A percentile compares a stretch with the other conserved stretches of the same genome.
These are phyloP conservation scores for Cladophialophora chaetospira DNA, from an alignment of 2,329 filamentous ascomycete species.

Conservation along the genomic window DNA sequence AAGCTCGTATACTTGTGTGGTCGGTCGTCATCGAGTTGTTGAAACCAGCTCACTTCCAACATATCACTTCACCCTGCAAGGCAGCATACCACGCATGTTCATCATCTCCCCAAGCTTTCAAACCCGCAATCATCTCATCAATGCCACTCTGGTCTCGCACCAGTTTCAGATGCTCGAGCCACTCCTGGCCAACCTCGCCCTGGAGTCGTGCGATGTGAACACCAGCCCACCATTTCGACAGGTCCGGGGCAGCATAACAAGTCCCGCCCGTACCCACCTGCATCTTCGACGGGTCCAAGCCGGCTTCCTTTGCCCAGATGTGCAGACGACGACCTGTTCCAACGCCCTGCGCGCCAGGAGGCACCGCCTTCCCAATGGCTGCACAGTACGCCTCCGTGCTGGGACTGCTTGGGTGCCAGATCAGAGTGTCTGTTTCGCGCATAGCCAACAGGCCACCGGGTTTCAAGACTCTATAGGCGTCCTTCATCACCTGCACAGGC, in stretches of 20 bases:
- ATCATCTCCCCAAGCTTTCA: conserved; percentile 13
- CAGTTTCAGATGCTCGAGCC: conserved; percentile 7
- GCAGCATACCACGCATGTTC: conserved; percentile 20
- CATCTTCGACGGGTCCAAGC: conserved; percentile 29
- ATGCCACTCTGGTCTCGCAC: conserved; percentile 12
- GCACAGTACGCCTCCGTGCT: conserved; percentile 29
- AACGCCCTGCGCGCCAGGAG: conserved; percentile 34
- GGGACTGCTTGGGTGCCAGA: conserved; percentile 33
- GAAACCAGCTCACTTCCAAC: conserved; percentile 11
- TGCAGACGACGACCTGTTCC: conserved; percentile 31
- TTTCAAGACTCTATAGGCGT: conserved; percentile 58
- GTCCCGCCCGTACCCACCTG: conserved; percentile 18
- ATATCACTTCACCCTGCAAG: conserved; percentile 22
- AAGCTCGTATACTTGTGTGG: background rate
- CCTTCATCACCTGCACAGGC: conserved; percentile 51
- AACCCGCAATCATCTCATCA: conserved; percentile 8
- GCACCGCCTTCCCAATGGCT: conserved; percentile 29
- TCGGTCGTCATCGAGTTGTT: background rate
- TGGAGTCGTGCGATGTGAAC: conserved; percentile 16
- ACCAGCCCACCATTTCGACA: conserved; percentile 22
- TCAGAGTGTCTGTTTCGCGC: conserved; percentile 40
- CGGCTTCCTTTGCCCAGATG: conserved; percentile 32
- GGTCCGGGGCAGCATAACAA: conserved; percentile 15
- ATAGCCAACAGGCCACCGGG: conserved; percentile 54
- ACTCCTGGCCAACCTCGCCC: conserved; percentile 18